Base-by-base conservation (phyloP, 192 early-diverging fungal genomes). In the Coemansia sp. region DNA sequence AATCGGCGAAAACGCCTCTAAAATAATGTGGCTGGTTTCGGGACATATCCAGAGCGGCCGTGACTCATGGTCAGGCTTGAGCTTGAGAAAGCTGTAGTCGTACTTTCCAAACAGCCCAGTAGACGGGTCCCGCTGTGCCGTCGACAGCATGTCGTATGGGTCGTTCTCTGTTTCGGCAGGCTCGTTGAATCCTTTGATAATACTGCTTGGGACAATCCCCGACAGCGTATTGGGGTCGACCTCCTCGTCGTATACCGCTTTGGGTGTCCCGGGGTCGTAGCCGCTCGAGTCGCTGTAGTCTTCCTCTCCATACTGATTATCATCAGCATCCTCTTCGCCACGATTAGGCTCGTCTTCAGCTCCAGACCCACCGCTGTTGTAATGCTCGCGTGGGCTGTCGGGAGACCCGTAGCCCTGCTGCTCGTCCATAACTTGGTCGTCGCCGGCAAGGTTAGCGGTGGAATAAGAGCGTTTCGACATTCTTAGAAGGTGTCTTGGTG, bases 1-100 rank as follows among this genome's bases (percentile, higher is more conserved):
- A 63, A 98, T 94, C 6, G 94, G 93, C 9, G 95, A 97, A 52
- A 99, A 99, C 13, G 92, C 91, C 81, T 99, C 97, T 1, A 99
- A 81, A 42, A 93, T 91, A 57, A 99, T 91, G 43, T 88, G 82
- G 4, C 88, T 85, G 75, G 81, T 89, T 23, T 85, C 82, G 47
- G 85, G 87, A 64, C 83, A 86, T 54, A 98, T 93, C 89, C 89
- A 98, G 18, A 99, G 78, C 18, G 97, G 97, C 21, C 97, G 85
- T 12, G 87, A 83, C 38, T 69, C 73, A 73, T 96, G 93, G 79
- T 99, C 95, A 0, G 72, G 61, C 76, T 99, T 98, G 49, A 99
- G 84, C 42, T 80, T 69, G 17, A 93, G 72, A 65, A 84, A 81
- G 37, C 89, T 90, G 65, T 87, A 91, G 69, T 91, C 88, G 58